Conservation (phyloP, 176 grass and related monocot species). For the Ensete glaucum region DNA sequence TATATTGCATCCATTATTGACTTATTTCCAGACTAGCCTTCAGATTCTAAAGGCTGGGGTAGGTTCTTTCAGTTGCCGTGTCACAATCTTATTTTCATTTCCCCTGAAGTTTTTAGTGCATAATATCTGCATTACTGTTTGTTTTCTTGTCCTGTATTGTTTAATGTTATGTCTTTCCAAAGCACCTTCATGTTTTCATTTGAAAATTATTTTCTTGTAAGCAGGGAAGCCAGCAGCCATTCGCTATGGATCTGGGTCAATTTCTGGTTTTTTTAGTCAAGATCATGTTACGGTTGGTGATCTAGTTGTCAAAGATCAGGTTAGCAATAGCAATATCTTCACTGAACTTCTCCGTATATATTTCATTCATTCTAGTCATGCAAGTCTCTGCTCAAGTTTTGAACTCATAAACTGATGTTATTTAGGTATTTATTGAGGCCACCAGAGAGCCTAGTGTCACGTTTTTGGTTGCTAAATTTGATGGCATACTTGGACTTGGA, state of each 20-base stretch:
- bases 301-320: conserved; percentile 66
- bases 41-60: too few relatives aligned
- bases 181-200: neutral
- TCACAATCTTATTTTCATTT: too few relatives aligned
- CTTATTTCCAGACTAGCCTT: too few relatives aligned
- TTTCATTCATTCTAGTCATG: conserved; percentile 1
- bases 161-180: neutral
- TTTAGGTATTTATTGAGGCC: conserved; percentile 72
- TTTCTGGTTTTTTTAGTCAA: conserved; percentile 61
- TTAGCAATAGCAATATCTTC: conserved; percentile 14
- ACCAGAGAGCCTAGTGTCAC: conserved; percentile 51
- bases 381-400: neutral
- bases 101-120: too few relatives aligned
- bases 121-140: neutral
- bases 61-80: too few relatives aligned
- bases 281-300: conserved; percentile 67
- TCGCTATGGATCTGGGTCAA: conserved; percentile 61
- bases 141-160: neutral
- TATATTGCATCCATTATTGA: too few relatives aligned
- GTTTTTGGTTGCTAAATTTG: conserved; percentile 69
- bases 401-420: neutral
- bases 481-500: conserved; percentile 85
- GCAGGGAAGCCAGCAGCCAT: conserved; percentile 57
- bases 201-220: conserved; percentile 13
- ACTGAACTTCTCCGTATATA: neutral